Evolutionary conservation across 805 yeast genomes (phyloP).

Genomic region (Candida multigemmis): DNA sequence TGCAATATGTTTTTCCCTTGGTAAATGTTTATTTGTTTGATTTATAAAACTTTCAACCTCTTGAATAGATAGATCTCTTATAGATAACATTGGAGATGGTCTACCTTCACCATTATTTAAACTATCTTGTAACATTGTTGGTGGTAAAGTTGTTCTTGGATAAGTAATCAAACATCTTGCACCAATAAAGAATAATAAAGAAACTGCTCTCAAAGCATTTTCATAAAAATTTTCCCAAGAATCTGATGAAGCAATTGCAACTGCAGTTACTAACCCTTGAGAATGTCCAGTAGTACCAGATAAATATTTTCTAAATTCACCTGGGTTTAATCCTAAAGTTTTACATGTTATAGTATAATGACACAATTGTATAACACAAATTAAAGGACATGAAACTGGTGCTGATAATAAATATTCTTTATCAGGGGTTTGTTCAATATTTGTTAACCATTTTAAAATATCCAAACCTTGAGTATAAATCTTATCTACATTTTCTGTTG

Average conservation of each 20-base stretch:
- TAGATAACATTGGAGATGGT: constrained; percentile 96
- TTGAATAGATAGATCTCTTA: constrained; percentile 74
- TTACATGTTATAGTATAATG: constrained; percentile 87
- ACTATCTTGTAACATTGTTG: constrained; percentile 85
- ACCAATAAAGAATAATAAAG: constrained; percentile 87
- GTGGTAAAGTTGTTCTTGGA: constrained; percentile 92
- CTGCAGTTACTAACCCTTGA: constrained; percentile 87
- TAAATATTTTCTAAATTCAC: constrained; percentile 64
- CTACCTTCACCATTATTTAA: constrained; percentile 90
- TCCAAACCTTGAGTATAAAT: constrained; percentile 92
- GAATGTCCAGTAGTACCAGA: constrained; percentile 83
- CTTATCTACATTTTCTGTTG: constrained; percentile 72
- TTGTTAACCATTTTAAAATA: constrained; percentile 76
- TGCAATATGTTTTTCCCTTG: constrained; percentile 81
- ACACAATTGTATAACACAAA: constrained; percentile 90
- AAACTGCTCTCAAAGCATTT: constrained; percentile 68
- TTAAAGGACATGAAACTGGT: constrained; percentile 95
- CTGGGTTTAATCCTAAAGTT: constrained; percentile 81
- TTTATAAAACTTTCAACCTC: constrained; percentile 76
- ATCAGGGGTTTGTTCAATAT: constrained; percentile 83
- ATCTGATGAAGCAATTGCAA: constrained; percentile 74
- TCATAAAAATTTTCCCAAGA: constrained; percentile 78
- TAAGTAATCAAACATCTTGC: constrained; percentile 82
- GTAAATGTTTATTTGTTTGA: constrained; percentile 88
- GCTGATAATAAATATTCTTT: constrained; percentile 80